Evolutionary conservation across 306 rosid species (phyloP).

Genomic region (Arachis hypogaea): DNA sequence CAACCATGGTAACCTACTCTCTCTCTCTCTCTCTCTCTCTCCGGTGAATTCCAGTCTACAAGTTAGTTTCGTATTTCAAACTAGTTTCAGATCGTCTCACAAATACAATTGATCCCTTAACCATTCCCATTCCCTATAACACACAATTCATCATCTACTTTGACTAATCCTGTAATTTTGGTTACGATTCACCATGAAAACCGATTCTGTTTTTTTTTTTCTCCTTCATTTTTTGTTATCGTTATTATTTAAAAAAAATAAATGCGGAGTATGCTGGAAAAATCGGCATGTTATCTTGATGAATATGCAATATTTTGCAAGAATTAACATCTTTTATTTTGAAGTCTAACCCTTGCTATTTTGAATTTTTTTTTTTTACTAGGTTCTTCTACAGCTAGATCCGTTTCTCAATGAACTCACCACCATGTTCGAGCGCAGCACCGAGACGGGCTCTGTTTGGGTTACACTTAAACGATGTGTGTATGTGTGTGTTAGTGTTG

Average conservation of each 20-base stretch:
- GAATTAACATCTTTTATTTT: background rate
- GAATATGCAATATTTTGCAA: background rate
- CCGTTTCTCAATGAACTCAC: constrained; percentile 98
- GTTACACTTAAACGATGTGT: constrained; percentile 95
- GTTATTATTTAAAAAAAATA: background rate
- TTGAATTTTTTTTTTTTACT: constrained; percentile 18
- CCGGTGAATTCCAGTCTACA: background rate
- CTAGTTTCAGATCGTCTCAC: background rate
- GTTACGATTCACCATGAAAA: background rate
- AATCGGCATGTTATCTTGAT: constrained; percentile 11
- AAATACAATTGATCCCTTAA: background rate
- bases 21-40: no score
- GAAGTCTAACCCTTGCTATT: constrained; percentile 2
- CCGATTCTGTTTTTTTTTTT: background rate
- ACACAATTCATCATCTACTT: background rate
- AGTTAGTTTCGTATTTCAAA: background rate
- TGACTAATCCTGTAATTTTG: background rate
- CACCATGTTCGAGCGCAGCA: constrained; percentile 83
- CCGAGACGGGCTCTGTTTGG: constrained; percentile 87
- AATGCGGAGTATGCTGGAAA: constrained; percentile 5
- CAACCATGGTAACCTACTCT: no score
- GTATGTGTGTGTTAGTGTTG: constrained; percentile 32
- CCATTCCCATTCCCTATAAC: constrained; percentile 1
- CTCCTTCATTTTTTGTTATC: background rate
- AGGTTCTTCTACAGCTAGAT: constrained; percentile 87